Evolutionary conservation across 371 early-diverging fungal genomes (phyloP).

Genomic region (Syncephalastrum contaminatum): DNA sequence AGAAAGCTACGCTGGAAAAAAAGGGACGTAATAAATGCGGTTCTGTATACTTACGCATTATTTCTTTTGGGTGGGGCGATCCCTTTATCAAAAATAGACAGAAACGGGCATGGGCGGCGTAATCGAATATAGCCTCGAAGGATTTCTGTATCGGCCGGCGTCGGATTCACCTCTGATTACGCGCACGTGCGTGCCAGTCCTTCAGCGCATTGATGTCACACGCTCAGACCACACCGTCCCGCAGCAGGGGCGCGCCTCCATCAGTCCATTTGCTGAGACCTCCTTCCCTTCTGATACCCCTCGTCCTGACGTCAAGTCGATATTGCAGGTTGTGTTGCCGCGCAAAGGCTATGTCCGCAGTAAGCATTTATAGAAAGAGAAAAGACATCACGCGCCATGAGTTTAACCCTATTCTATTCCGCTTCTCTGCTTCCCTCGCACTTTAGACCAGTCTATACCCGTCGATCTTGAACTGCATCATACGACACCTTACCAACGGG

Average conservation of each 20-base stretch:
- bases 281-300: background rate
- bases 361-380: constrained; percentile 6
- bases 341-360: constrained; percentile 14
- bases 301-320: background rate
- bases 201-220: constrained; percentile 10
- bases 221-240: constrained; percentile 7
- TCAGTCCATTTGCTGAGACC: background rate
- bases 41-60: background rate
- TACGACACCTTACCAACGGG: constrained; percentile 9
- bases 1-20: background rate
- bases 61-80: background rate
- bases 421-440: background rate
- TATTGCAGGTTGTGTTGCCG: constrained; percentile 5
- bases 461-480: constrained; percentile 16
- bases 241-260: constrained; percentile 3
- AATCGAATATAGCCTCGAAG: constrained; percentile 13
- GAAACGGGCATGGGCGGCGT: constrained; percentile 15
- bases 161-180: constrained; percentile 3
- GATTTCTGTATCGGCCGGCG: constrained; percentile 10
- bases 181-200: constrained; percentile 9
- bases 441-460: constrained; percentile 16
- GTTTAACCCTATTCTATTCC: background rate
- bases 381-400: background rate
- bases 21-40: background rate
- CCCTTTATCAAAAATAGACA: constrained; percentile 8